Evolutionary conservation across 2,329 filamentous ascomycete genomes (phyloP).

Genomic region (Alternaria viburni): DNA sequence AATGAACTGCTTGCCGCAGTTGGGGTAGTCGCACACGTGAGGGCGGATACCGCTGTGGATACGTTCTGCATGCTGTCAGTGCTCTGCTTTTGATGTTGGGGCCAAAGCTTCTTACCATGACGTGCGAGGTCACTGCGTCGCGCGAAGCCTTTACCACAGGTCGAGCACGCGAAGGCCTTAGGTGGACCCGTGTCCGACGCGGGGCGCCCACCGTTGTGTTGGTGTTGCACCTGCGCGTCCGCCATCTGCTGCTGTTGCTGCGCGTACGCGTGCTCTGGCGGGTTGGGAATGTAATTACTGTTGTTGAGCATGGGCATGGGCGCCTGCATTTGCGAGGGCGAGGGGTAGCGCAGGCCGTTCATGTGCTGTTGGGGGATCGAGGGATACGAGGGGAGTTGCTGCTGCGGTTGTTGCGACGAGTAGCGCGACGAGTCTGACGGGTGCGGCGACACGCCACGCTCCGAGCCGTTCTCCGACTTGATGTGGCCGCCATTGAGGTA

Average conservation of each 20-base stretch:
- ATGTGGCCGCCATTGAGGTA: constrained; percentile 57
- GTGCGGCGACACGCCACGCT: constrained; percentile 63
- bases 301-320: constrained; percentile 63
- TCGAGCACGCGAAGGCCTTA: constrained; percentile 87
- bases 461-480: constrained; percentile 65
- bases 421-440: constrained; percentile 63
- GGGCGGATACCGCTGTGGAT: constrained; percentile 92
- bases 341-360: constrained; percentile 62
- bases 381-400: constrained; percentile 56
- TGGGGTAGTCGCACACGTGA: constrained; percentile 87
- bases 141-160: constrained; percentile 90
- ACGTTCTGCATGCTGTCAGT: constrained; percentile 69
- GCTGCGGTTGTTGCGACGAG: constrained; percentile 63
- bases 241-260: constrained; percentile 47
- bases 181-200: constrained; percentile 59
- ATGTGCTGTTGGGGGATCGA: constrained; percentile 58
- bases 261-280: constrained; percentile 56
- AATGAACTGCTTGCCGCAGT: constrained; percentile 95
- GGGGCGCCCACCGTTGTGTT: constrained; percentile 52
- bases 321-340: constrained; percentile 58
- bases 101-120: constrained; percentile 73
- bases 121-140: constrained; percentile 90
- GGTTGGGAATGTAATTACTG: constrained; percentile 60
- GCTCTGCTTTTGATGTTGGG: constrained; percentile 33
- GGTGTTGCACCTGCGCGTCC: constrained; percentile 48